These are phyloP conservation scores for Trapa bicornis DNA, from an alignment of 345 rosid genomes.

Conservation along the genomic window DNA sequence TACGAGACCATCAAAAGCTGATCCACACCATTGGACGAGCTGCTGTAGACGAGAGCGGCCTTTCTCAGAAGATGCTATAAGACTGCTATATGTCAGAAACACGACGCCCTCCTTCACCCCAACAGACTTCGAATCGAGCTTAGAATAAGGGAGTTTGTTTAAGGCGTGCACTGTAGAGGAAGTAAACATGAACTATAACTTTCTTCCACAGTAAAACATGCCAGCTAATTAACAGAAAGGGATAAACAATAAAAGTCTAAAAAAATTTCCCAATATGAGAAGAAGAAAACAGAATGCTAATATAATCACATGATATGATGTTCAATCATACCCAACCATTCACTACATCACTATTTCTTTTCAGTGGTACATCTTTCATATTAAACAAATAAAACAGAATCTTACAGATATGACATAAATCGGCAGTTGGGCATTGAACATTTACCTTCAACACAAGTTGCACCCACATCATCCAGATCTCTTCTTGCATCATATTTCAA, in stretches of 20 bases:
- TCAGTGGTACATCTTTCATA: not conserved
- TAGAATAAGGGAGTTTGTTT: constrained; percentile 93
- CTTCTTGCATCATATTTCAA: constrained; percentile 90
- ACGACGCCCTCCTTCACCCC: constrained; percentile 87
- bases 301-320: constrained; percentile 1
- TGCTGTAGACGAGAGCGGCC: constrained; percentile 97
- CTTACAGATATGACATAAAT: not conserved
- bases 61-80: constrained; percentile 97
- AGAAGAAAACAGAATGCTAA: not conserved
- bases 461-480: constrained; percentile 96
- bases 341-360: not conserved
- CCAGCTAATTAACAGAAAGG: not conserved
- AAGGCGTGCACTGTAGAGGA: constrained; percentile 76
- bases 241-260: not conserved
- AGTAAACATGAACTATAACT: constrained; percentile 11
- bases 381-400: not conserved
- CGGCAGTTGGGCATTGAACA: not conserved
- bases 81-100: constrained; percentile 91
- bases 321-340: not conserved
- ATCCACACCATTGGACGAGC: constrained; percentile 97
- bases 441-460: constrained; percentile 61
- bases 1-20: constrained; percentile 78
- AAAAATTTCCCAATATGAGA: not conserved
- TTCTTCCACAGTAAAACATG: constrained; percentile 1
- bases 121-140: constrained; percentile 88